These are phyloP conservation scores for Plectosphaerella cucumerina DNA, from an alignment of 2,329 filamentous ascomycete species.

Conservation along the genomic window DNA sequence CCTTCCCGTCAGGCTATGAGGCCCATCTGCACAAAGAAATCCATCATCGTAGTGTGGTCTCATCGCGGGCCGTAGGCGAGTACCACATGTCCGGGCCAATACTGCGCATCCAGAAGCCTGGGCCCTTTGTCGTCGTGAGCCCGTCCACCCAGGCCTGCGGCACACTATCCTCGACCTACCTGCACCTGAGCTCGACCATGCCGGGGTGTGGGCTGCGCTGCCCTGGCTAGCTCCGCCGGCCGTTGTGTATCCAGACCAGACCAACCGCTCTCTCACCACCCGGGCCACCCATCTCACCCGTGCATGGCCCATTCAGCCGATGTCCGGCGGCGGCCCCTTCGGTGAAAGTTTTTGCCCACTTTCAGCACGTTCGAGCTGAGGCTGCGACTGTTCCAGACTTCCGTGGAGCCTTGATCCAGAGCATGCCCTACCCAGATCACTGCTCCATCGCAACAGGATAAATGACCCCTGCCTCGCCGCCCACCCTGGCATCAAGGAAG, in stretches of 20 bases:
- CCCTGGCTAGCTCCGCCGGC: not conserved
- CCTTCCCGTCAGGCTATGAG: too few relatives aligned
- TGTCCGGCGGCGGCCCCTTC: not conserved
- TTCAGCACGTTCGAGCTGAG: not conserved
- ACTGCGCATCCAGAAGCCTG: too few relatives aligned
- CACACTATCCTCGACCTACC: not conserved
- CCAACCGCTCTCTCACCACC: too few relatives aligned
- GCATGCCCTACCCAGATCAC: not conserved
- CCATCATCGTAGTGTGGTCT: not conserved
- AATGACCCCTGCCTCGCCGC: not conserved
- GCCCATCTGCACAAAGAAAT: not conserved
- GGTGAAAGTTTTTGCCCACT: not conserved
- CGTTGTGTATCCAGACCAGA: not conserved
- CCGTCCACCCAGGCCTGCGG: not conserved
- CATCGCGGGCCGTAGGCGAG: not conserved
- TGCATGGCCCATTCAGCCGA: not conserved
- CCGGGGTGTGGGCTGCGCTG: not conserved
- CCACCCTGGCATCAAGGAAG: not conserved
- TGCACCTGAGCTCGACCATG: not conserved
- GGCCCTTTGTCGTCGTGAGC: too few relatives aligned
- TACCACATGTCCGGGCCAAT: too few relatives aligned
- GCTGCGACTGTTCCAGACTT: not conserved
- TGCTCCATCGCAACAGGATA: not conserved
- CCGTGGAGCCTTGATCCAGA: not conserved
- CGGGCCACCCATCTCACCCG: not conserved